Percentiles rank a stretch among this genome's conserved stretches.
phyloP scores from a whole-genome alignment of 1,284 basidiomycete genomes.

The Heterobasidion irregulare region DNA sequence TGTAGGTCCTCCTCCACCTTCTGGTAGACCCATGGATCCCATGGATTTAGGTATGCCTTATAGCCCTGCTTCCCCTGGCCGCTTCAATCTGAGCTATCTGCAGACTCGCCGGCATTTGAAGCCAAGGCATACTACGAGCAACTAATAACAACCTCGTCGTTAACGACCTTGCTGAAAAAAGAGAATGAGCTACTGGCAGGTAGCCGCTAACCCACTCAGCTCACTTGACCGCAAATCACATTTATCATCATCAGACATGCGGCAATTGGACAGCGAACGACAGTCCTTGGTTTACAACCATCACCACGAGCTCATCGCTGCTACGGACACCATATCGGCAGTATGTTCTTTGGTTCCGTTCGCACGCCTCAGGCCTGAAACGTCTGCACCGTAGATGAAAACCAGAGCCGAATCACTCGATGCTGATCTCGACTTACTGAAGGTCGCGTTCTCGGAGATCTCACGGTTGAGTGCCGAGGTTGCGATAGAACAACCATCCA shows the following conservation, averaged over 20 bases:
- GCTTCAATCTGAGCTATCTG: conserved; percentile 3
- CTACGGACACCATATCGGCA: conserved; percentile 83
- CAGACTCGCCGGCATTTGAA: conserved; percentile 77
- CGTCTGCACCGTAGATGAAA: conserved; percentile 56
- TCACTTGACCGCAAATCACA: neutral
- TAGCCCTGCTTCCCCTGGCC: neutral
- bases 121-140: conserved; percentile 79
- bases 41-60: conserved; percentile 62
- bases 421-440: conserved; percentile 71
- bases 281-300: conserved; percentile 92
- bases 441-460: conserved; percentile 76
- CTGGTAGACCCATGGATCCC: conserved; percentile 53
- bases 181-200: conserved; percentile 75
- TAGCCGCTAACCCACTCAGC: conserved; percentile 13
- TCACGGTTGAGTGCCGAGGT: conserved; percentile 70
- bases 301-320: conserved; percentile 88
- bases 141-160: conserved; percentile 69
- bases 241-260: conserved; percentile 51
- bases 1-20: conserved; percentile 56
- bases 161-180: conserved; percentile 62
- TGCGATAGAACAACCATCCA: conserved; percentile 32
- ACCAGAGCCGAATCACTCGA: conserved; percentile 76
- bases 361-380: neutral
- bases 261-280: conserved; percentile 80
- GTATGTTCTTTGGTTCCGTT: conserved; percentile 34